These are phyloP conservation scores for Rhodotorula paludigena DNA, from an alignment of 768 basidiomycete species.

Conservation along the genomic window DNA sequence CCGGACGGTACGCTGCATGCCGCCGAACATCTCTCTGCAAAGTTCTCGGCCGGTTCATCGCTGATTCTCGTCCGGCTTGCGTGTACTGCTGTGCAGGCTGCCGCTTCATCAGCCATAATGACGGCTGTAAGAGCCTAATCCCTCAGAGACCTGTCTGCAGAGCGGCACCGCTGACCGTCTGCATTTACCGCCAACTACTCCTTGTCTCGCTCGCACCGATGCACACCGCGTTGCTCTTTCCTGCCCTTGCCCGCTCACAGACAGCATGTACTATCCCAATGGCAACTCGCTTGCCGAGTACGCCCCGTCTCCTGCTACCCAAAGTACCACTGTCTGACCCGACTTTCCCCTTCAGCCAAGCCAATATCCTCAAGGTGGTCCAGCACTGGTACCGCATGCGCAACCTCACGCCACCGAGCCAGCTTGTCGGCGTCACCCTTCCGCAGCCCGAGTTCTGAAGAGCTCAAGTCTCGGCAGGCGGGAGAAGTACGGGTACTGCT, in stretches of 20 bases:
- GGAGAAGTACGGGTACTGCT: too few relatives aligned
- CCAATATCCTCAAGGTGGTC: slow-evolving; percentile 20
- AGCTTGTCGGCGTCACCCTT: slow-evolving; percentile 17
- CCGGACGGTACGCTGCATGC: slow-evolving; percentile 14
- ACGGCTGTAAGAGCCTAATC: too few relatives aligned
- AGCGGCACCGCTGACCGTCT: too few relatives aligned
- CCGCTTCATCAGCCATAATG: too few relatives aligned
- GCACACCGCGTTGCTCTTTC: background rate
- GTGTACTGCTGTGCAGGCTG: too few relatives aligned
- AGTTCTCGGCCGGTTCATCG: too few relatives aligned
- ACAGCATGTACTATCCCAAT: slow-evolving; percentile 28
- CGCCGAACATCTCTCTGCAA: background rate
- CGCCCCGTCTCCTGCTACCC: background rate
- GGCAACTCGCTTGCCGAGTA: slow-evolving; percentile 9
- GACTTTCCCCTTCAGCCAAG: background rate
- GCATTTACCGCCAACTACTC: too few relatives aligned
- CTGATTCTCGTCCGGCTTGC: too few relatives aligned
- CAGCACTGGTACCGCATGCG: slow-evolving; percentile 30
- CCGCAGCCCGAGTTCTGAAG: slow-evolving; percentile 30
- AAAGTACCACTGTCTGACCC: background rate
- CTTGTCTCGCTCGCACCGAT: too few relatives aligned
- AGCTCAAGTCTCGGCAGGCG: too few relatives aligned
- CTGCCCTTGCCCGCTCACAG: background rate
- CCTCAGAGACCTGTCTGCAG: too few relatives aligned
- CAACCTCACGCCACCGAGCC: slow-evolving; percentile 6